Base-by-base conservation (phyloP, 495 filamentous ascomycete genomes). In the Bacidia gigantensis region DNA sequence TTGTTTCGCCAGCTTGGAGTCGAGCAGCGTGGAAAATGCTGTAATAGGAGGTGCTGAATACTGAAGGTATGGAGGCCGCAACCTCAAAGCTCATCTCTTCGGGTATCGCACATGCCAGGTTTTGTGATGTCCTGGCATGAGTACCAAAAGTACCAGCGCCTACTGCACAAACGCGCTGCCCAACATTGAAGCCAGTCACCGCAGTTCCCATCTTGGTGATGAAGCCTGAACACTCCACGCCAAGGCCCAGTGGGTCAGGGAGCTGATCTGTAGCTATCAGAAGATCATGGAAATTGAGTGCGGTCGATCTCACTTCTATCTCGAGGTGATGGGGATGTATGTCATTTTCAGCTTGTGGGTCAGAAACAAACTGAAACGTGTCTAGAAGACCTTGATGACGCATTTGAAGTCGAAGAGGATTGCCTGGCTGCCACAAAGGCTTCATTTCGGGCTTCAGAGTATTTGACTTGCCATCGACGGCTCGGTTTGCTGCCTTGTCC, bases 211-310 rank as follows among this genome's bases (percentile, higher is more conserved):
- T 53, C 2, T 68, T 63, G 9, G 65, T 71, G 18, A 83, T 65
- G 12, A 79, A 45, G 42, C 79, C 80, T 17, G 71, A 69, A 49
- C 71, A 72, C 58, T 82, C 80, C 46, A 70, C 59, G 3, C 80
- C 79, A 1, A 76, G 59, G 38, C 61, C 64, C 26, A 20, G 22
- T 12, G 18, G n/a, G 54, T 68, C 60, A 5, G 29, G 29, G 23
- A 64, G 61, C 57, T 54, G 69, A 3, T 69, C 74, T 47, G 70
- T 61, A 0, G 61, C 57, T 0, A 61, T 40, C 10, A 58, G 52
- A 2, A 75, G 58, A 52, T 77, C 74, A 10, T 65, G 64, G 57
- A 69, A 70, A 58, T 56, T 59, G 18, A 53, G 46, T 46, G 41
- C 49, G 3, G 22, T 25, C 2, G 46, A 38, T 21, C 32, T 47